Conservation (phyloP, 139 green algal species). For the Asterochloris sp. region DNA sequence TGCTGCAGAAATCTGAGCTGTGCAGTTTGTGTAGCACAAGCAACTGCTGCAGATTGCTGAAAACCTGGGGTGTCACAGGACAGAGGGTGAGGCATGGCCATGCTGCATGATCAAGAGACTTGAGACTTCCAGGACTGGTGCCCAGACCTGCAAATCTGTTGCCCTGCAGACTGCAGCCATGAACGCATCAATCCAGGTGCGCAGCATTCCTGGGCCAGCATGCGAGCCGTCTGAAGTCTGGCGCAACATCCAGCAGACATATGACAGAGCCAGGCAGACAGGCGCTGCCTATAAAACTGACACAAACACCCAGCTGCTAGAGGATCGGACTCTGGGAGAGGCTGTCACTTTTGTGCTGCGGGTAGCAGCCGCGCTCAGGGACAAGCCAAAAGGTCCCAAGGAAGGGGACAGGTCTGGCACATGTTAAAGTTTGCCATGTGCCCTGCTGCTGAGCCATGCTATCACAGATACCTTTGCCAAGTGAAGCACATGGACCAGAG, state of each 20-base stretch:
- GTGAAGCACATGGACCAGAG: not conserved
- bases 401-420: not conserved
- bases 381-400: slow-evolving; percentile 58
- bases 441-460: not conserved
- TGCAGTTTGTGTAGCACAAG: no score
- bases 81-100: no score
- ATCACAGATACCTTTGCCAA: not conserved
- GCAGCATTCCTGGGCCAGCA: no score
- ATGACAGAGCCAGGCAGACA: slow-evolving; percentile 14
- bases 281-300: slow-evolving; percentile 30
- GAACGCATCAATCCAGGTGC: no score
- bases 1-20: no score
- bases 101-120: no score
- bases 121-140: no score
- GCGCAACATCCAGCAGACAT: slow-evolving; percentile 1
- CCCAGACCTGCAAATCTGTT: no score
- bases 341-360: slow-evolving; percentile 53
- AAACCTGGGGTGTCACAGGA: no score
- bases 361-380: slow-evolving; percentile 52
- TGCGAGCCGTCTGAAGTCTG: not conserved
- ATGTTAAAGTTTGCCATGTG: not conserved
- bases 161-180: no score
- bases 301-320: slow-evolving; percentile 14
- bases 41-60: no score
- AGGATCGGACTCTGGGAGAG: slow-evolving; percentile 5